Base-by-base conservation (phyloP, 179 eudicot genomes). In the Spinacia oleracea region DNA sequence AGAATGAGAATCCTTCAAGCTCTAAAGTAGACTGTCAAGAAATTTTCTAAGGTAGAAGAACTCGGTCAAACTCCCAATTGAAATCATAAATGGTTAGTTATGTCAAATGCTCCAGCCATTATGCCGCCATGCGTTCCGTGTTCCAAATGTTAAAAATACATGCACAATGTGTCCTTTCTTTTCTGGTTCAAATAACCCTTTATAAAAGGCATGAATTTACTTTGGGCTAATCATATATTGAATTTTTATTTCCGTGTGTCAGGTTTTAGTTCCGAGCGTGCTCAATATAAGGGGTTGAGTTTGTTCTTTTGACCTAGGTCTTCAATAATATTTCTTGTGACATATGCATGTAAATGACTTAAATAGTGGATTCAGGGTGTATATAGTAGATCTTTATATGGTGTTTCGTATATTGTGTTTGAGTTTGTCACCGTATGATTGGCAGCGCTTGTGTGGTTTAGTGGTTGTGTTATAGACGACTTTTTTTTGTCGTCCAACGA, bases 311-410 rank as follows among this genome's bases (percentile, higher is more conserved):
- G 64, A 66, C 29, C 48, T 55, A 23, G 77, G 60, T 51, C 50
- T 62, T 16, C 25, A 43, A 69, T 55, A 27, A 72, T 70, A 69
- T 65, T 38, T 50, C 35, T 53, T 67, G 67, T 63, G 82, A 45
- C 62, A 75, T 62, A 53, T 79, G 70, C 77, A 35, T 79, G 82
- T 83, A 79, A 73, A 77, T 82, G 81, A 43, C 16, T 72, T 81
- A 77, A 77, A 50, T 55, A 69, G 66, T 7, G 62, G 73, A 64
- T 72, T 73, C 34, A 64, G 77, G 64, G 63, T 71, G 56, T 83
- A 71, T 40, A 40, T 60, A 38, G 76, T 69, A 74, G 77, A 32
- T 60, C 60, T 68, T 78, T 25, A 34, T 77, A 51, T 45, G 53
- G 55, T 50, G 15, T 38, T 29, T 50, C 45, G 18, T 72, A 72